Base-by-base conservation (phyloP, 2,329 filamentous ascomycete genomes). In the Exophiala viscosa region DNA sequence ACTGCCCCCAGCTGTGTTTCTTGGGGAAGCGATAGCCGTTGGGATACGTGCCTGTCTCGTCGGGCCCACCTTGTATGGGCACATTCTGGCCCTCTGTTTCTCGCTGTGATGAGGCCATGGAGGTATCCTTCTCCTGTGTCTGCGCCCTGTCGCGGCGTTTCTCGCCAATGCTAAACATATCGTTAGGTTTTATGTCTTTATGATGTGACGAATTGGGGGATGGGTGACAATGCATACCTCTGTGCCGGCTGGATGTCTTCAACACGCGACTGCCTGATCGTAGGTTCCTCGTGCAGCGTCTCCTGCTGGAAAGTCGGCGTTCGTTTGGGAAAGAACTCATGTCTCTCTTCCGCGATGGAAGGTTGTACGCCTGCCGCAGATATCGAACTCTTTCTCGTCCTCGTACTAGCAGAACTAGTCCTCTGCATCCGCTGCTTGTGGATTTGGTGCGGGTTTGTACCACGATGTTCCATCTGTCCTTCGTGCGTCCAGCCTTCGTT, bases 11-110 rank as follows among this genome's bases (percentile, higher is more conserved):
- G 35, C 64, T 67, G 50, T 68, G 66, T 49, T 68, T 67, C 45
- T 63, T 63, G 20, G 66, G 66, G 51, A 68, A 68, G 38, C 65
- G 65, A 57, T 68, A 68, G 45, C 66, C 66, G 38, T 67, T 68
- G 36, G 66, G 66, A 50, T 68, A 68, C 31, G 62, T 60, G 40
- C 66, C 66, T n/a, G 62, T 64, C 45, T 62, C 65, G 48, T 68
- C 62, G 1, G 66, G 66, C 9, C 64, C 65, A 13, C 17, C 36
- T 32, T 54, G 39, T 6, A 55, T 39, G 2, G 23, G 51, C 5
- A 58, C 52, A 3, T 31, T 42, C 36, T 58, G 55, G 7, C 40
- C 33, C 8, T 38, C 48, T 2, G 23, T 28, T 20, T 54, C 40
- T 42, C n/a, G 28, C 33, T 52, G 33, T 34, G 51, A 50, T 1